Percentiles rank a stretch among this genome's conserved stretches.
These are phyloP conservation scores for Papiliotrema fonsecae DNA, from an alignment of 1,284 basidiomycete genomes.

Conservation along the genomic window DNA sequence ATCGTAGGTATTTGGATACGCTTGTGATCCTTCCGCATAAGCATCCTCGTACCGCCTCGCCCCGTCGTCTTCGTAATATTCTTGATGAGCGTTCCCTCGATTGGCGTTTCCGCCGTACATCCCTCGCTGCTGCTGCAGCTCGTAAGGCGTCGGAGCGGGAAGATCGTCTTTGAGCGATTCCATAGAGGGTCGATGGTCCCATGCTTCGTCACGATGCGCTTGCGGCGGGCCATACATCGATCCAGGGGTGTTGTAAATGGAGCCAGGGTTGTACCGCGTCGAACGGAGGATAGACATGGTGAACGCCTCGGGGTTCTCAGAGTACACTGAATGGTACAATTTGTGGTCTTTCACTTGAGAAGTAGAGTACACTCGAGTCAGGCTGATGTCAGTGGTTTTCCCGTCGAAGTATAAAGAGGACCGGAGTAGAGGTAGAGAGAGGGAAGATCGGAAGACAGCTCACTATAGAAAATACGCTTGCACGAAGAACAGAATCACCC, in stretches of 20 bases:
- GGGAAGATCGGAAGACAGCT: constrained; percentile 5
- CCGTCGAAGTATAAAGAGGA: no score
- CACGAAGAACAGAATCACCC: constrained; percentile 67
- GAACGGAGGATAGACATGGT: constrained; percentile 56
- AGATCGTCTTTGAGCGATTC: constrained; percentile 44
- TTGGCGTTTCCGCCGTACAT: no score
- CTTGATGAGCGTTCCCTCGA: not conserved
- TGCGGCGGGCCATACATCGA: no score
- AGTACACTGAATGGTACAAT: constrained; percentile 69
- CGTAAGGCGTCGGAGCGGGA: not conserved
- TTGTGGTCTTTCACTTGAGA: constrained; percentile 73
- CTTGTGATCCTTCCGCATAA: constrained; percentile 13
- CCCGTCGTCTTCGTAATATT: not conserved
- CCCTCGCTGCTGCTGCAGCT: not conserved
- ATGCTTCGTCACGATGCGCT: constrained; percentile 55
- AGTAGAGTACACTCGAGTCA: constrained; percentile 66
- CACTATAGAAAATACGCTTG: constrained; percentile 57
- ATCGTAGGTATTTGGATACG: constrained; percentile 9
- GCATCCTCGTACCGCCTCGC: constrained; percentile 25
- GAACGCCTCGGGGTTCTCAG: constrained; percentile 53
- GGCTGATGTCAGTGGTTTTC: constrained; percentile 44
- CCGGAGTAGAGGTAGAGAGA: not conserved
- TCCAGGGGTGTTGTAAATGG: constrained; percentile 24
- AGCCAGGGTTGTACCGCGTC: constrained; percentile 59
- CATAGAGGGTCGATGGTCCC: constrained; percentile 62